A percentile compares a stretch with the other conserved stretches of the same genome.
phyloP scores from a whole-genome alignment of 176 grass and related monocot genomes.

The Cymbopogon citratus region DNA sequence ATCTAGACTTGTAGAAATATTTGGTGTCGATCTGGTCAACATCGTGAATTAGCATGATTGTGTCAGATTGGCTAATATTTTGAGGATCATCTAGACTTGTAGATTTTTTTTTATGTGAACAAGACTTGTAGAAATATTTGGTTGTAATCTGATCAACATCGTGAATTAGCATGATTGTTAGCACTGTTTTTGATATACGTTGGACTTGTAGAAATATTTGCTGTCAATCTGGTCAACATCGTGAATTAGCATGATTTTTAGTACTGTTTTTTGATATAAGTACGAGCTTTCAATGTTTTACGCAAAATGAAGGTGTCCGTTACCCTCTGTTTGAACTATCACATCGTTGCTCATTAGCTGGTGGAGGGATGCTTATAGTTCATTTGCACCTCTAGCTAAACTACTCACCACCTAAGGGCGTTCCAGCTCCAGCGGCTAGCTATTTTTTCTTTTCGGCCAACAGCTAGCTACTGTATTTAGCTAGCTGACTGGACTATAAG shows the following conservation, averaged over 20 bases:
- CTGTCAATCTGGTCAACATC: neutral
- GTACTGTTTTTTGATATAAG: neutral
- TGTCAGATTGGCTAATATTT: constrained; percentile 4
- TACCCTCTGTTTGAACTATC: neutral
- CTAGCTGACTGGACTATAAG: too few relatives aligned
- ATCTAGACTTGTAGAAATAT: neutral
- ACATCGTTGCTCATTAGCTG: neutral
- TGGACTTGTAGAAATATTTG: neutral
- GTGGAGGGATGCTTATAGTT: neutral
- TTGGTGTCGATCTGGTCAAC: neutral
- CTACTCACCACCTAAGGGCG: neutral
- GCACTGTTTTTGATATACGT: too few relatives aligned
- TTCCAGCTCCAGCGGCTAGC: too few relatives aligned
- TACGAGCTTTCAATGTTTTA: neutral
- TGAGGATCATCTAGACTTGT: neutral
- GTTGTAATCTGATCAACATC: too few relatives aligned
- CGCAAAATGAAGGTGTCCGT: neutral
- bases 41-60: too few relatives aligned
- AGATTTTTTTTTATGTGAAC: too few relatives aligned
- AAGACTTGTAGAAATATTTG: too few relatives aligned
- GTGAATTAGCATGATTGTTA: too few relatives aligned
- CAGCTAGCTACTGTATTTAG: too few relatives aligned
- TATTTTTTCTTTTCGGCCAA: too few relatives aligned
- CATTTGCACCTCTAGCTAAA: neutral
- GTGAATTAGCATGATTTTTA: neutral